Base-by-base conservation (phyloP, 306 rosid species). In the Psophocarpus tetragonolobus region DNA sequence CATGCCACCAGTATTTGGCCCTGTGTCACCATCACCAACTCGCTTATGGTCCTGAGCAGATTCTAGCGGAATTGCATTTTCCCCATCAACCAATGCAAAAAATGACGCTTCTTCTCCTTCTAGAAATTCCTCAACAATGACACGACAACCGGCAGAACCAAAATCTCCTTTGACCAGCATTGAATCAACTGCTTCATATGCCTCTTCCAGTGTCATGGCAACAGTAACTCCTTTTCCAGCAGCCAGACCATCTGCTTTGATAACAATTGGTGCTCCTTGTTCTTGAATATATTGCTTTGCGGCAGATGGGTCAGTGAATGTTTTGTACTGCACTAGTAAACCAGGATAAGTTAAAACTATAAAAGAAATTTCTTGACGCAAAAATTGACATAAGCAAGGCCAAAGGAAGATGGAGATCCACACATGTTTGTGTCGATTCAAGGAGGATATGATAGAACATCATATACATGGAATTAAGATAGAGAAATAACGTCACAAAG, bases 1-100 rank as follows among this genome's bases (percentile, higher is more conserved):
- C 99, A 92, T 92, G 76, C 99, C 99, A 57, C 99, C 97, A 20
- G 97, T 95, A 83, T 95, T 95, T 17, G 97, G 99, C 50, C 99
- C 99, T 0, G 87, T 92, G 80, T 96, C 98, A 4, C 93, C 97
- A 79, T 96, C 97, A 20, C 98, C 99, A 58, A 92, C 99, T 58
- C 93, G 89, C 79, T 95, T 92, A 80, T 96, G 97, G 82, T 96
- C 99, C 84, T 96, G 99, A 44, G 99, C 99, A 72, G 99, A 92
- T 84, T 92, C 98, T 35, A 92, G 74, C n/a, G 99, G 91, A 65
- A 96, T 81, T 32, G 99, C 99, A 85, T 90, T 89, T 84, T 91
- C 91, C 68, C 99, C 99, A 87, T 96, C 97, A 79, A 92, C 99
- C 72, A 96, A 56, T 2, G 96, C 97, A 75, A 96, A 96, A 82